Evolutionary conservation across 2,329 filamentous ascomycete genomes (phyloP), one percentile per base, ranked within the genome.

Genomic region (Aureobasidium musti): DNA sequence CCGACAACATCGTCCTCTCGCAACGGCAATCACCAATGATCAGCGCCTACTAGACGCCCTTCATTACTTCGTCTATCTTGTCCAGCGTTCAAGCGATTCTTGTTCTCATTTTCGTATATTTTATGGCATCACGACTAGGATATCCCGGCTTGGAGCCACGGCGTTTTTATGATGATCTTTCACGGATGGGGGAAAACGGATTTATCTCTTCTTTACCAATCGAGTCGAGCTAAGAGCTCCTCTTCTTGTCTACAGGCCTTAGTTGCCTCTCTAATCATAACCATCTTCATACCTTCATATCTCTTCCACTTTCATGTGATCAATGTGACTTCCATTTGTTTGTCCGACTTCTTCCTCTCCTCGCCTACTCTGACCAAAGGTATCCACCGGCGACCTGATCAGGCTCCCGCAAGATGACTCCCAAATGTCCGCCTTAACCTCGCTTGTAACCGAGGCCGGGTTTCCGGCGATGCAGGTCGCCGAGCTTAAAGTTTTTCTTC

Each of bases 1-100:
- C 8, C 10, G 66, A 67, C 35, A 45, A 56, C 59, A 54, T 67
- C 33, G 41, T 67, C 37, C 39, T 63, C 14, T 14, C 50, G 60
- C 57, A 63, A 56, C 41, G 52, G 35, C 49, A 53, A 39, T 49
- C 43, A 63, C 41, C 66, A 49, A 67, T 67, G 50, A 64, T 67
- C 33, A 64, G 57, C 30, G 66, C 66, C 33, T 67, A 67, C 59
- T 67, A 53, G 63, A 53, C 57, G 52, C 39, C 28, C 41, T 57
- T 59, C 35, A 52, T 33, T 47, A 28, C 26, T 41, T 57, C 45
- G 6, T 67, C 53, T 26, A 56, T 63, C 47, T 63, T 63, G 56
- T 63, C 33, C 47, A 63, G 65, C 65, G 65, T 45, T 60, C 21
- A 19, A 66, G 63, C 63, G 63, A 49, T 59, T 59, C 26, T 60